These are phyloP conservation scores for Corylus avellana DNA, from an alignment of 306 rosid genomes.

Conservation along the genomic window DNA sequence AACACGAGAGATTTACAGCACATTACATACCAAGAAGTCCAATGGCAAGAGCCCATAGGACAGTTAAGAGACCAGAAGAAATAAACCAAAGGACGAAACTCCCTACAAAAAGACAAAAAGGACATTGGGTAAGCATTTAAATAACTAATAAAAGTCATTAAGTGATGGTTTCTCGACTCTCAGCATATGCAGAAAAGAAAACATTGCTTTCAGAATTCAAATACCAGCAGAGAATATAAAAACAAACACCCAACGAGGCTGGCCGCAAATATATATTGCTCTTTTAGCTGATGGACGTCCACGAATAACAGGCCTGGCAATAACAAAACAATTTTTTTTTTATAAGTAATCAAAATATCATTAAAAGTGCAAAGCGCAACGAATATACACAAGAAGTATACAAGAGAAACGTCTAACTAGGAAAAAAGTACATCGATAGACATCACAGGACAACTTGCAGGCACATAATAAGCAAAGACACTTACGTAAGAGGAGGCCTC, in stretches of 20 bases:
- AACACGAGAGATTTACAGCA: background rate
- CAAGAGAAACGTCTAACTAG: too few species aligned
- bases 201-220: conserved; percentile 11
- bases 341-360: too few species aligned
- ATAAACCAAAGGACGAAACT: conserved; percentile 82
- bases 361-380: too few species aligned
- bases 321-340: conserved; percentile 1
- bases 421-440: too few species aligned
- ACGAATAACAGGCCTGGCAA: conserved; percentile 95
- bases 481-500: conserved; percentile 98
- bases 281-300: conserved; percentile 97
- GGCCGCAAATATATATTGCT: conserved; percentile 84
- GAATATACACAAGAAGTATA: too few species aligned
- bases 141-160: background rate
- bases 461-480: conserved; percentile 25
- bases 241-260: conserved; percentile 91
- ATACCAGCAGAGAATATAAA: conserved; percentile 75
- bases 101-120: conserved; percentile 44
- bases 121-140: conserved; percentile 4
- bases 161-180: conserved; percentile 11
- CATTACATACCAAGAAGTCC: conserved; percentile 78
- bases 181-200: conserved; percentile 19
- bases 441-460: conserved; percentile 1
- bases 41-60: conserved; percentile 73
- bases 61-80: conserved; percentile 82